Conservation (phyloP, 1,284 basidiomycete species). For the Irpex rosettiformis region DNA sequence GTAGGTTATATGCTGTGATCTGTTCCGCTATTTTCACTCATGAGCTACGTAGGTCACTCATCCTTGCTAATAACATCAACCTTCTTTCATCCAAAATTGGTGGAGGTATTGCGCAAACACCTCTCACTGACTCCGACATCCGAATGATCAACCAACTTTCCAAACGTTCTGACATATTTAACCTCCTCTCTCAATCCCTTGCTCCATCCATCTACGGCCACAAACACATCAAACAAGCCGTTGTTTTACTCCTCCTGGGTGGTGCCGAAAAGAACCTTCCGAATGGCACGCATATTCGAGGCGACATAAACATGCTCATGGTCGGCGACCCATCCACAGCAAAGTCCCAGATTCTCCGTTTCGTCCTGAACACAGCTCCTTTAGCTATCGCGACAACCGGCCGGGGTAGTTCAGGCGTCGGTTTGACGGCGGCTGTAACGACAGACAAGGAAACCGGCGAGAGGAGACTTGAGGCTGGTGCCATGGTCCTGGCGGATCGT, state of each 20-base stretch:
- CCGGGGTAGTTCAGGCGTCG: constrained; percentile 95
- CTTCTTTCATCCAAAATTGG: constrained; percentile 96
- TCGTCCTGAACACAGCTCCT: constrained; percentile 95
- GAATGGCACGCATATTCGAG: constrained; percentile 98
- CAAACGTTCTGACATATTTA: constrained; percentile 84
- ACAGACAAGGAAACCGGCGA: constrained; percentile 98
- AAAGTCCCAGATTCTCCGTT: constrained; percentile 95
- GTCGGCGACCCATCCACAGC: constrained; percentile 98
- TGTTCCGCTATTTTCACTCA: neutral
- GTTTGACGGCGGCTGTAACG: constrained; percentile 99
- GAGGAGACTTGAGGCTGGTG: constrained; percentile 93
- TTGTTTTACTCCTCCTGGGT: constrained; percentile 89
- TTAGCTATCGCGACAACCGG: constrained; percentile 98
- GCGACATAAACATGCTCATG: constrained; percentile 99
- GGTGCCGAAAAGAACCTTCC: constrained; percentile 97
- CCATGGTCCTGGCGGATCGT: constrained; percentile 99
- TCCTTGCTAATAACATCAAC: constrained; percentile 95
- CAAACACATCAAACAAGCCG: constrained; percentile 93
- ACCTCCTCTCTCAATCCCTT: constrained; percentile 89
- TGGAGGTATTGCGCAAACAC: constrained; percentile 92
- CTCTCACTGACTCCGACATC: constrained; percentile 93
- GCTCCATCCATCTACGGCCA: constrained; percentile 98
- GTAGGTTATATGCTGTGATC: constrained; percentile 45
- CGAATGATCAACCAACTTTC: constrained; percentile 95
- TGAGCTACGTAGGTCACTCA: constrained; percentile 66